Conservation (phyloP, 805 yeast genomes). For the Lipomyces anomalus region DNA sequence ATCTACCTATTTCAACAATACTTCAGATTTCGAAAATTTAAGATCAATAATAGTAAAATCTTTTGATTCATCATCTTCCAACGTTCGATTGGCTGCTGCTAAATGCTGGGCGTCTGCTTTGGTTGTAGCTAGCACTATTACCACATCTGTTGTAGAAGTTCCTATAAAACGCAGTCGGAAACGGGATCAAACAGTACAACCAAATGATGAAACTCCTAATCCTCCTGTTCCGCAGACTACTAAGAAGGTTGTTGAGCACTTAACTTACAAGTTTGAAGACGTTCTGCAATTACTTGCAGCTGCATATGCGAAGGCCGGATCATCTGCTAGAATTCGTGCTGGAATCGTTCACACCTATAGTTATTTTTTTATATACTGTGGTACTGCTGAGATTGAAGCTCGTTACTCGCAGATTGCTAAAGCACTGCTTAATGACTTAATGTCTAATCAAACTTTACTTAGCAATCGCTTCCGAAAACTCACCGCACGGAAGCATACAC, state of each 20-base stretch:
- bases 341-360: conserved; percentile 29
- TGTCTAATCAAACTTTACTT: conserved; percentile 17
- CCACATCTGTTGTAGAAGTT: conserved; percentile 19
- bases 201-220: conserved; percentile 10
- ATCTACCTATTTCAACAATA: conserved; percentile 11
- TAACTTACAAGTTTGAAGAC: conserved; percentile 23
- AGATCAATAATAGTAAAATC: conserved; percentile 25
- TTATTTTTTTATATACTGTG: conserved; percentile 20
- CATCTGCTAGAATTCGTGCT: conserved; percentile 22
- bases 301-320: conserved; percentile 21
- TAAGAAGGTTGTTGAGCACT: conserved; percentile 21
- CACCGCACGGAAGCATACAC: conserved; percentile 26
- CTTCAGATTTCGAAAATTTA: conserved; percentile 30
- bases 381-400: conserved; percentile 23
- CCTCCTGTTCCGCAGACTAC: conserved; percentile 12
- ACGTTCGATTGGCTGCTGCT: conserved; percentile 32
- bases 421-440: conserved; percentile 20
- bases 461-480: conserved; percentile 17
- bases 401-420: conserved; percentile 24
- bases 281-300: conserved; percentile 20
- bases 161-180: conserved; percentile 11
- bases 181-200: conserved; percentile 11
- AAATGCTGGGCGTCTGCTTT: conserved; percentile 28
- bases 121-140: conserved; percentile 10
- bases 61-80: conserved; percentile 22